Evolutionary conservation across 2,329 filamentous ascomycete species (phyloP).

Genomic region (Alternaria incomplexa): DNA sequence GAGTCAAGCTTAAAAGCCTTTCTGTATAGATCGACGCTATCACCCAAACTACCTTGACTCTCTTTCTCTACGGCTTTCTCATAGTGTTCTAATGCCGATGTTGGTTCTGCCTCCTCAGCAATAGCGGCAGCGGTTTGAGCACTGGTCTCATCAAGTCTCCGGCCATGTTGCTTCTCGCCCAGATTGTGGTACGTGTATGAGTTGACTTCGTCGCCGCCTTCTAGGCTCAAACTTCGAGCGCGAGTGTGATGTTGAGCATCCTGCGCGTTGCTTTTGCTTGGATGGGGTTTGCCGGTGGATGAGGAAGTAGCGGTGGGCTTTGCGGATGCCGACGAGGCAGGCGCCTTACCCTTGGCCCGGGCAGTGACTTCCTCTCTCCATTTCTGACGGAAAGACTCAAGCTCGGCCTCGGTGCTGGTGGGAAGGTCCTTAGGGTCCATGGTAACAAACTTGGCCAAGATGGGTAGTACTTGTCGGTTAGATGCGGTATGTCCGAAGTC

Average conservation of each 20-base stretch:
- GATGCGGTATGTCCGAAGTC: slow-evolving; percentile 37
- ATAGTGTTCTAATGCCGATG: slow-evolving; percentile 88
- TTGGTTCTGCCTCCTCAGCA: slow-evolving; percentile 58
- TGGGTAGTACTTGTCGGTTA: slow-evolving; percentile 31
- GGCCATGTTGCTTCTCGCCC: slow-evolving; percentile 53
- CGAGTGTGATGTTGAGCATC: slow-evolving; percentile 29
- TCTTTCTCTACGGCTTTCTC: slow-evolving; percentile 92
- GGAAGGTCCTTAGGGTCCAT: slow-evolving; percentile 26
- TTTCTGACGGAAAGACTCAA: slow-evolving; percentile 83
- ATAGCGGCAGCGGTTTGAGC: slow-evolving; percentile 38
- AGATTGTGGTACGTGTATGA: slow-evolving; percentile 54
- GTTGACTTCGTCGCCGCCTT: slow-evolving; percentile 50
- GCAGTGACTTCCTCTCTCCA: slow-evolving; percentile 82
- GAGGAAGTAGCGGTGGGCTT: slow-evolving; percentile 21
- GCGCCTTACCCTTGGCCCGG: slow-evolving; percentile 49
- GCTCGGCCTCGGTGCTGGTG: slow-evolving; percentile 63
- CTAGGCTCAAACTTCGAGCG: slow-evolving; percentile 33
- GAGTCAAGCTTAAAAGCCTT: slow-evolving; percentile 91
- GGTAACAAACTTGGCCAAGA: slow-evolving; percentile 9
- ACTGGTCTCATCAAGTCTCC: slow-evolving; percentile 53
- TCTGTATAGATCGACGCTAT: slow-evolving; percentile 86
- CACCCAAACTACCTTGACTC: slow-evolving; percentile 80
- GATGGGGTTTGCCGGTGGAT: slow-evolving; percentile 27
- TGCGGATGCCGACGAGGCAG: slow-evolving; percentile 12
- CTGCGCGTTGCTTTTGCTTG: slow-evolving; percentile 32